phyloP scores from a whole-genome alignment of 139 green algal genomes.

The Axilococcus clingmanii region DNA sequence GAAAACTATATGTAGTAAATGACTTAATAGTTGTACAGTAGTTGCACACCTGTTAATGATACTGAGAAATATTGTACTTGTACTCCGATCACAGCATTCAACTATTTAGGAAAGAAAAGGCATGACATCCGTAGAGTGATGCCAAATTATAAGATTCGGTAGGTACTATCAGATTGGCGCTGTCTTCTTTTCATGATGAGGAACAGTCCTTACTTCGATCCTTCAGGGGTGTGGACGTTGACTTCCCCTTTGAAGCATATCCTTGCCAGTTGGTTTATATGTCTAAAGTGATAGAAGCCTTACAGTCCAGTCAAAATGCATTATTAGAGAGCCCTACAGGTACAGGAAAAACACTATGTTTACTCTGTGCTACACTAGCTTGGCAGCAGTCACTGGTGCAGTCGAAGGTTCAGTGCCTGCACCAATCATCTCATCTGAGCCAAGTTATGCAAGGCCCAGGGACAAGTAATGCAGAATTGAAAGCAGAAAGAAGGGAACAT shows the following conservation, averaged over 20 bases:
- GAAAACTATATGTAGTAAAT: no score
- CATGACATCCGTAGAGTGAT: no score
- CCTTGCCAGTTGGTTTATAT: constrained; percentile 84
- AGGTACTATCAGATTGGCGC: no score
- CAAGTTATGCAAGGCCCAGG: constrained; percentile 17
- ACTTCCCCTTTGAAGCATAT: constrained; percentile 85
- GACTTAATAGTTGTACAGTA: no score
- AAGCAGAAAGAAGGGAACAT: constrained; percentile 4
- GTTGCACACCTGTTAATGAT: no score
- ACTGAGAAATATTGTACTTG: no score
- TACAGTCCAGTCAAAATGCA: constrained; percentile 74
- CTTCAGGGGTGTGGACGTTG: constrained; percentile 54
- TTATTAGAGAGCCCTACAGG: constrained; percentile 92
- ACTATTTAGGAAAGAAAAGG: no score
- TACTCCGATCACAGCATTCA: no score
- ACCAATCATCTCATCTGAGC: constrained; percentile 8
- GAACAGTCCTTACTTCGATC: no score
- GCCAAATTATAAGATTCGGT: no score
- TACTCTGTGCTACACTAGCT: constrained; percentile 87
- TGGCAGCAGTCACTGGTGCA: constrained; percentile 54
- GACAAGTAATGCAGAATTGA: constrained; percentile 21
- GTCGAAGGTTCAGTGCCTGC: not conserved
- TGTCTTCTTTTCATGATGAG: no score
- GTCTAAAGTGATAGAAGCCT: constrained; percentile 74
- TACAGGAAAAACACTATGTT: constrained; percentile 95